Evolutionary conservation across 169 alveolate species (phyloP), one percentile per base, ranked within the genome.

Genomic region (Sarcocystis neurona): DNA sequence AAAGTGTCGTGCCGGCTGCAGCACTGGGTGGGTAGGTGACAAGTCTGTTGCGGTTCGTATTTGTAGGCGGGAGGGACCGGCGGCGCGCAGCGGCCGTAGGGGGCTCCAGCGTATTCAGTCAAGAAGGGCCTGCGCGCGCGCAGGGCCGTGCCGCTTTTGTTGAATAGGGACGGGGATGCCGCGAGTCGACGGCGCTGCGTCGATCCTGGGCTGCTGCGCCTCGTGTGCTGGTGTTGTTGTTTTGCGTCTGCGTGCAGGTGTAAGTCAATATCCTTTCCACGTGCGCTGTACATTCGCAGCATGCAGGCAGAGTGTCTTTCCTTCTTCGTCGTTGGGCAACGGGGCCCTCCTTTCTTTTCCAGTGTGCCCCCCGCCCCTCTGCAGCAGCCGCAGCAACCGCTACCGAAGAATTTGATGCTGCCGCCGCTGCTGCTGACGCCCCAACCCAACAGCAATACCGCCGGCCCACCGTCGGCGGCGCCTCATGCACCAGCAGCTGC

Each of bases 281-380:
- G 74, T 8, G 86, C 74, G 47, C 79, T 56, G 75, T 87, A 87
- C 70, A 79, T 74, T 27, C 86, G 60, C 77, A 48, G 32, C 74
- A 79, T 87, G 56, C 87, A 87, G 72, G 91, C 86, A 4, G 91
- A 87, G 30, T 72, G 87, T n/a, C 68, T 70, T 23, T 79, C 91
- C 41, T 77, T 87, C 47, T 86, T 79, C 68, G 63, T 72, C 46
- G 90, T 80, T 27, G 90, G 82, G 82, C 82, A 72, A 39, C 39
- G 46, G 4, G 82, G 82, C 8, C 82, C n/a, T n/a, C n/a, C n/a
- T n/a, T n/a, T n/a, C n/a, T n/a, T n/a, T n/a, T n/a, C n/a, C n/a
- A n/a, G n/a, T n/a, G n/a, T n/a, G n/a, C n/a, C n/a, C n/a, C n/a
- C n/a, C n/a, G n/a, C n/a, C n/a, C n/a, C n/a, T n/a, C n/a, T n/a